Evolutionary conservation across 2,329 filamentous ascomycete genomes (phyloP), one percentile per base, ranked within the genome.

Genomic region (Neonectria neomacrospora): DNA sequence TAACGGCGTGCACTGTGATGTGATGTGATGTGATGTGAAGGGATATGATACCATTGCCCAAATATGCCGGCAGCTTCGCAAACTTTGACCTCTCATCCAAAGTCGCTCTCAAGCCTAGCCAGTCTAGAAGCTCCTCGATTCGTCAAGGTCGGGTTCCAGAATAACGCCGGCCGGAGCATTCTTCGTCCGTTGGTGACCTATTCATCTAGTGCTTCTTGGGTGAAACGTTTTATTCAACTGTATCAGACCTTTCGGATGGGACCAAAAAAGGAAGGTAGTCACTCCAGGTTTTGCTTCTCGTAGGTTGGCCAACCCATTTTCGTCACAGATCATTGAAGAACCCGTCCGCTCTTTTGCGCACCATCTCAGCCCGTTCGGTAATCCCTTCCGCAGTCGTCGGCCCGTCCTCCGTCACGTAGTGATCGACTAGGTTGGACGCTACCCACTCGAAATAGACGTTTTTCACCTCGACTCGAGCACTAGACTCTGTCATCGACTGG

Each of bases 371-470:
- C 56, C 77, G 77, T 28, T 71, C 63, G 5, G 65, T 69, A 22
- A 87, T 81, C n/a, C 80, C 77, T 20, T 77, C 65, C 8, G 72
- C 64, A 2, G 69, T 75, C 75, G 77, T 80, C 28, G 81, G 69
- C 0, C 86, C 87, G 5, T 83, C 76, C 56, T 90, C 86, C 3
- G 83, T 86, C 32, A 88, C 75, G 68, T 87, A 89, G 0, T 75
- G 75, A 69, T 88, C 81, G 6, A 90, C 77, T 44, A 88, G 71
- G 9, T 70, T 61, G 0, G 81, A 72, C 2, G 84, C 80, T 44
- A 89, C 79, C 87, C 86, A 89, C 76, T 90, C 87, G 52, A 89
- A 89, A 63, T 86, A 88, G n/a, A 84, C 71, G 68, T 86, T 86
- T 42, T 74, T 79, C 53, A 85, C 76, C 16, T 68, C 63, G 12